A percentile compares a stretch with the other conserved stretches of the same genome.
These are phyloP conservation scores for Zygosaccharomyces bisporus DNA, from an alignment of 805 yeast species.

Conservation along the genomic window DNA sequence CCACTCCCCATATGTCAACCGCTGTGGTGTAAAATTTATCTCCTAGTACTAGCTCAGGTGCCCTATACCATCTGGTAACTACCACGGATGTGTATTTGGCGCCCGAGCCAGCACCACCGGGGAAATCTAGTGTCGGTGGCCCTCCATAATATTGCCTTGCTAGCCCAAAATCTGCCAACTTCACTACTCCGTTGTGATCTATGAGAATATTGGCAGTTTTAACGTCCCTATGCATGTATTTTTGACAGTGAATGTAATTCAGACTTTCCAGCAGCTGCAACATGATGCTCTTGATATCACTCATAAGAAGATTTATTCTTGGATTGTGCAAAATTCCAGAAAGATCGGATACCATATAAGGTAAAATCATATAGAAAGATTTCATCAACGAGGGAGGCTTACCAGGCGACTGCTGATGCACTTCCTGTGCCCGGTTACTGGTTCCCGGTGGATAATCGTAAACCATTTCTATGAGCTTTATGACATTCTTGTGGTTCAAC, in stretches of 20 bases:
- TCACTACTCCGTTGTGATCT: constrained; percentile 69
- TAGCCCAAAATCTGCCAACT: constrained; percentile 93
- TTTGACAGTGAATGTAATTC: constrained; percentile 61
- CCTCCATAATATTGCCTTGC: constrained; percentile 71
- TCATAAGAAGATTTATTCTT: constrained; percentile 50
- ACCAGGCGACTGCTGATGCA: constrained; percentile 13
- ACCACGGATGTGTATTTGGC: constrained; percentile 61
- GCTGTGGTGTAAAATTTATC: constrained; percentile 87
- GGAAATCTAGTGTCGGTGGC: constrained; percentile 47
- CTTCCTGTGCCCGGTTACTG: constrained; percentile 7
- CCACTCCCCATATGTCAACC: constrained; percentile 96
- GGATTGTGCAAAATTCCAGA: constrained; percentile 88
- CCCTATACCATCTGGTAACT: constrained; percentile 96
- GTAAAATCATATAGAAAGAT: constrained; percentile 79
- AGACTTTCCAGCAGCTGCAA: constrained; percentile 75
- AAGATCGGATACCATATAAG: constrained; percentile 88
- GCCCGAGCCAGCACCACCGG: constrained; percentile 43
- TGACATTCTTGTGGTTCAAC: constrained; percentile 63
- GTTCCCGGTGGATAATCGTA: constrained; percentile 43
- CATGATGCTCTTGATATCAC: constrained; percentile 82
- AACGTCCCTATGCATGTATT: constrained; percentile 79
- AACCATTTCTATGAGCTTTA: constrained; percentile 77
- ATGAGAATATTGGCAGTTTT: constrained; percentile 93
- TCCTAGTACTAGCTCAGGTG: constrained; percentile 88
- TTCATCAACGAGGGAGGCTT: constrained; percentile 15